Base-by-base conservation (phyloP, 2,329 filamentous ascomycete genomes). In the Arthrobotrys sphaeroides region DNA sequence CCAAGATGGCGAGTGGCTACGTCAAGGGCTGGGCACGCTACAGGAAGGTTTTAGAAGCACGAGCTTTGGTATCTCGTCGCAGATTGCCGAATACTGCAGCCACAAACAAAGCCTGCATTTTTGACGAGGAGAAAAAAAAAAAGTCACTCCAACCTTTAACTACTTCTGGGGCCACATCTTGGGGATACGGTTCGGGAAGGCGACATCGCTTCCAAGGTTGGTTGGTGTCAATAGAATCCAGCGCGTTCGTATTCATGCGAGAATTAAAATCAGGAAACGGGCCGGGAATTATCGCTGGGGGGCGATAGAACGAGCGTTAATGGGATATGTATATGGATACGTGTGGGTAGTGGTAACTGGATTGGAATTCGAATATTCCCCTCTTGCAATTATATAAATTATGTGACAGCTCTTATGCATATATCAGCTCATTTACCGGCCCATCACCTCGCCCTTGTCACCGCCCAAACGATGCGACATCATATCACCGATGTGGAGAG, bases 341-440 rank as follows among this genome's bases (percentile, higher is more conserved):
- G 51, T 36, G 22, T 22, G 28, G n/a, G 31, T 36, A 55, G 28
- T 55, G 51, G 28, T 55, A 55, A 38, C 51, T 47, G 26, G 45
- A 55, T 55, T 55, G 28, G 31, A 55, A 38, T 36, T 43, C 22
- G 55, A 55, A 49, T 42, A 47, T 31, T n/a, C 13, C 45, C 18
- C n/a, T 49, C 59, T 24, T 42, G 5, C 45, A 28, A 16, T 7
- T 53, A n/a, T 42, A 57, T 70, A 62, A 49, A 20, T 55, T 51
- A 51, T 59, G 64, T 60, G 55, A 55, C 55, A 40, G 55, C 28
- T 61, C 47, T 70, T 62, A 61, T 70, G 66, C 66, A 69, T 70
- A 70, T 62, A 61, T 61, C 43, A 70, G 66, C 66, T 70, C 66
- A 70, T 70, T 62, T 70, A 45, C 66, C 66, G 66, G 66, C 18